A percentile compares a stretch with the other conserved stretches of the same genome.
phyloP scores from a whole-genome alignment of 371 early-diverging fungal genomes.

The Nematocida sp. region DNA sequence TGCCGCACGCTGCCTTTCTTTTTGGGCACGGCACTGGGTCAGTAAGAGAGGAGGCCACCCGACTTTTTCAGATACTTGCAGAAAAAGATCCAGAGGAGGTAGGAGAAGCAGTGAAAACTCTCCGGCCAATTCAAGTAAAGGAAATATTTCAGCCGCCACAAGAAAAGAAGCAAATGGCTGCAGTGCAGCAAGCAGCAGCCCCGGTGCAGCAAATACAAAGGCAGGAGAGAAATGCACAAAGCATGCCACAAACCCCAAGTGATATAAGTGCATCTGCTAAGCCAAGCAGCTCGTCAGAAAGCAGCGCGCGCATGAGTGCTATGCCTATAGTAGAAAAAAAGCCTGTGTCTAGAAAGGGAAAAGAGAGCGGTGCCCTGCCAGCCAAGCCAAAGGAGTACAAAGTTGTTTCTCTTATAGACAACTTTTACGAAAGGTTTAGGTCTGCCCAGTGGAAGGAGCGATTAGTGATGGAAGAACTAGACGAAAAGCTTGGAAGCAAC shows the following conservation, averaged over 20 bases:
- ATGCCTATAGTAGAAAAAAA: neutral
- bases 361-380: too few species aligned
- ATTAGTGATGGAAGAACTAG: slow-evolving; percentile 49
- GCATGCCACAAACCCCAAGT: neutral
- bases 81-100: slow-evolving; percentile 27
- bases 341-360: neutral
- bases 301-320: neutral
- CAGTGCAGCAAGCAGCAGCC: neutral
- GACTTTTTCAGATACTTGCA: slow-evolving; percentile 48
- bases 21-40: slow-evolving; percentile 41
- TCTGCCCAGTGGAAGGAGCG: slow-evolving; percentile 55
- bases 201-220: neutral
- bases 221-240: neutral
- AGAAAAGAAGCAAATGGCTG: neutral
- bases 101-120: slow-evolving; percentile 7
- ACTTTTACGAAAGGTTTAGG: slow-evolving; percentile 15
- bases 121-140: slow-evolving; percentile 47
- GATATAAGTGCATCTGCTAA: neutral
- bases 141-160: slow-evolving; percentile 42
- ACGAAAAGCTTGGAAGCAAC: slow-evolving; percentile 35
- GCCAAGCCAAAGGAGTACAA: neutral
- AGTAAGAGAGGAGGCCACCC: slow-evolving; percentile 54
- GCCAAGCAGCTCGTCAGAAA: neutral
- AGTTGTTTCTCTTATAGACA: neutral
- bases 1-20: slow-evolving; percentile 12